phyloP scores from a whole-genome alignment of 306 rosid species.

The Lupinus albus region DNA sequence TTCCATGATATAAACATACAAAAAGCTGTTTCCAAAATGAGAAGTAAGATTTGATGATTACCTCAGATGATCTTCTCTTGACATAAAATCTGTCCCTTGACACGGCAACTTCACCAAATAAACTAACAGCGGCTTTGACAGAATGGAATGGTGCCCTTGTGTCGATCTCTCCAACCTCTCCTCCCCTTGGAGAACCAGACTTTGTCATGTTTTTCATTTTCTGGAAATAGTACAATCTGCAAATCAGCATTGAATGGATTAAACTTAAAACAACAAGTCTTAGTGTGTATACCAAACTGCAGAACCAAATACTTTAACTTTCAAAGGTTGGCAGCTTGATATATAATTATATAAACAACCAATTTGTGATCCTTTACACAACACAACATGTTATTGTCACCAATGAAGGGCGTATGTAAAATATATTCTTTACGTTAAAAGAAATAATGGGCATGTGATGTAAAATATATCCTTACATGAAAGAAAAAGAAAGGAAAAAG shows the following conservation, averaged over 20 bases:
- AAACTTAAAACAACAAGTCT: not conserved
- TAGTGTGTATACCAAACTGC: not conserved
- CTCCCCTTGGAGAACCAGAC: slow-evolving; percentile 62
- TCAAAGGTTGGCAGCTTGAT: not conserved
- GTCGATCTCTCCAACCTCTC: slow-evolving; percentile 87
- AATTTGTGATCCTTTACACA: not conserved
- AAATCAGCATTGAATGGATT: slow-evolving; percentile 31
- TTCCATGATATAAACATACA: slow-evolving; percentile 21
- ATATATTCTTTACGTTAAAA: not conserved
- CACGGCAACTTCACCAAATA: slow-evolving; percentile 81
- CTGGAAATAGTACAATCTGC: slow-evolving; percentile 16
- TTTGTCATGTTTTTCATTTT: slow-evolving; percentile 50
- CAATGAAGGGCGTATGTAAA: not conserved
- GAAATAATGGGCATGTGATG: too few species aligned
- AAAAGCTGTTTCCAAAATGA: not conserved
- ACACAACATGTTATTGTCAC: not conserved
- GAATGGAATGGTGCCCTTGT: slow-evolving; percentile 93
- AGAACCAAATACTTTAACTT: not conserved
- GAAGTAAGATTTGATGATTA: slow-evolving; percentile 31
- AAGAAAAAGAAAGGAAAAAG: slow-evolving; percentile 28
- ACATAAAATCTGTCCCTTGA: slow-evolving; percentile 46
- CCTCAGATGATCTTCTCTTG: slow-evolving; percentile 70
- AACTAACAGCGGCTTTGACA: slow-evolving; percentile 89
- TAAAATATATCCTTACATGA: slow-evolving; percentile 27
- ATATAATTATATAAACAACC: not conserved